Evolutionary conservation across 129 eudicot genomes (phyloP).

Genomic region (Centrapalus pauciflorus): DNA sequence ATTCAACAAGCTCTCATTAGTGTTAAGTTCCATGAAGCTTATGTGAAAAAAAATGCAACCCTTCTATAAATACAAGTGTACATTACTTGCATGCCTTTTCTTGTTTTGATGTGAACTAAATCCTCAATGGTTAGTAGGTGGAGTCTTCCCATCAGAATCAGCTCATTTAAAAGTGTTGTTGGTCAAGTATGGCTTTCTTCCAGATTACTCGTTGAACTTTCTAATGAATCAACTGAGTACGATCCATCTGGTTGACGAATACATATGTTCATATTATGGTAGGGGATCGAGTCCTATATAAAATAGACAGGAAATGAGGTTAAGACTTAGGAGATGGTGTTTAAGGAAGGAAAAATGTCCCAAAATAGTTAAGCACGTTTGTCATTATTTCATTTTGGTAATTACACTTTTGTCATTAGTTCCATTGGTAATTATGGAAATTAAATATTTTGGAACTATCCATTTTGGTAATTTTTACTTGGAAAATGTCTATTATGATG

Average conservation of each 20-base stretch:
- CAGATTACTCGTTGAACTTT: constrained; percentile 49
- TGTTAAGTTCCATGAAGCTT: constrained; percentile 5
- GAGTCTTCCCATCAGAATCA: constrained; percentile 1
- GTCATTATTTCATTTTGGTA: no score
- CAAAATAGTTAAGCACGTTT: no score
- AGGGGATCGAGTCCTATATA: constrained; percentile 49
- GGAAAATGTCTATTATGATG: no score
- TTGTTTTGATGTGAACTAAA: no score
- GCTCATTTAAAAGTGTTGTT: no score
- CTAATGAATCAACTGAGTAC: constrained; percentile 62
- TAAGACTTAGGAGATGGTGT: neutral
- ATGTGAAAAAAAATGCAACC: constrained; percentile 21
- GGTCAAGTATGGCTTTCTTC: constrained; percentile 32
- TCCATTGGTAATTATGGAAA: no score
- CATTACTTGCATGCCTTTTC: no score
- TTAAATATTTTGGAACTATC: no score
- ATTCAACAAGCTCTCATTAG: constrained; percentile 21
- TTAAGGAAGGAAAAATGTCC: no score
- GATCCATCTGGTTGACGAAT: constrained; percentile 90
- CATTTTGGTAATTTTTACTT: no score
- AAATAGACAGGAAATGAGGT: neutral
- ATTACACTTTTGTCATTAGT: no score
- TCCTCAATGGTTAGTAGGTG: constrained; percentile 14
- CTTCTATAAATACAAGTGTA: neutral
- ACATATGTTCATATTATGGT: constrained; percentile 75